These are phyloP conservation scores for Quercus glauca DNA, from an alignment of 306 rosid species.

Conservation along the genomic window DNA sequence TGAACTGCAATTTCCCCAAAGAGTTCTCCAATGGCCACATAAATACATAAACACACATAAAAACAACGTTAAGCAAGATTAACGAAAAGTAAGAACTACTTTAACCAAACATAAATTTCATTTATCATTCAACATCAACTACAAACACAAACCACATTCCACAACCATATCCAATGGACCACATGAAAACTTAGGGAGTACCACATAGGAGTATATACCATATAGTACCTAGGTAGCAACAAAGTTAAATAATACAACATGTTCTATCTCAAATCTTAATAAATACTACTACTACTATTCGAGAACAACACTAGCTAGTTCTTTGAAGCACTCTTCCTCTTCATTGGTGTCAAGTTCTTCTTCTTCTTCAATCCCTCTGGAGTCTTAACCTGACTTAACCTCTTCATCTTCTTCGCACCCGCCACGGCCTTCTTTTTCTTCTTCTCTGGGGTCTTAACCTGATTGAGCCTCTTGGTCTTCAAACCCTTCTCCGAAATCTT, in stretches of 20 bases:
- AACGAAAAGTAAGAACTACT: too few species aligned
- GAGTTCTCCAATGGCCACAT: too few species aligned
- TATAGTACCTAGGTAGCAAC: background rate
- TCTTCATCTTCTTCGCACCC: conserved; percentile 12
- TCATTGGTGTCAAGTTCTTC: conserved; percentile 11
- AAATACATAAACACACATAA: too few species aligned
- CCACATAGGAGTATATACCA: background rate
- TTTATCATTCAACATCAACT: too few species aligned
- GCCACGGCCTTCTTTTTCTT: background rate
- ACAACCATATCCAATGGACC: background rate
- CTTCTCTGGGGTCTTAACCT: conserved; percentile 27
- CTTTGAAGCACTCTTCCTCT: conserved; percentile 4
- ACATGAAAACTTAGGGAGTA: background rate
- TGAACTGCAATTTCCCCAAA: too few species aligned
- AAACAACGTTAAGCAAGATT: too few species aligned
- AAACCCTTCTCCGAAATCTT: conserved; percentile 1
- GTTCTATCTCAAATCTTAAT: background rate
- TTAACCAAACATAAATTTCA: too few species aligned
- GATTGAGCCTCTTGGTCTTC: conserved; percentile 35
- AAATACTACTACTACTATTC: background rate
- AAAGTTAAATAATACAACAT: background rate
- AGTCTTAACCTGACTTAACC: conserved; percentile 26
- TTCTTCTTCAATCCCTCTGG: conserved; percentile 29
- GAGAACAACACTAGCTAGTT: background rate
- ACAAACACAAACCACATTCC: too few species aligned